phyloP scores from a whole-genome alignment of 2,329 filamentous ascomycete species.

The Trichoderma guizhouense region DNA sequence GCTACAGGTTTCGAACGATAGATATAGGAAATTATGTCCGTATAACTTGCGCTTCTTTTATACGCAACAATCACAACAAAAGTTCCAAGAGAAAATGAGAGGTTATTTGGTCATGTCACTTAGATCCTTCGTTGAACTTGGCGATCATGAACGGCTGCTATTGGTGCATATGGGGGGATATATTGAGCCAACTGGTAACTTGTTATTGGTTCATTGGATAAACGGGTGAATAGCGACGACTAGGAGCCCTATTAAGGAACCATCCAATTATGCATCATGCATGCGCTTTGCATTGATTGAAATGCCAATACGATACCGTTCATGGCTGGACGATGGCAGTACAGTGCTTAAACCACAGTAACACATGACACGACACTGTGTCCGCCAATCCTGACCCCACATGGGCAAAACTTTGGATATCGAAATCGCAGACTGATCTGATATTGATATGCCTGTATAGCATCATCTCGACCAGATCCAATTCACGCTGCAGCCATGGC shows the following conservation, averaged over 20 bases:
- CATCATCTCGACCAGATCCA: not conserved
- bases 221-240: not conserved
- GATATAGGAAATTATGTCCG: not conserved
- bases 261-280: not conserved
- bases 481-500: conserved; percentile 34
- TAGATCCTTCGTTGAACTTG: not conserved
- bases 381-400: conserved; percentile 7
- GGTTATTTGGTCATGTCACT: not conserved
- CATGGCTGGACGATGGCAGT: not conserved
- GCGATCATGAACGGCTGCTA: not conserved
- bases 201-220: not conserved
- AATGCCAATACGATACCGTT: not conserved
- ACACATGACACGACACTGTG: not conserved
- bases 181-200: not conserved
- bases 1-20: not conserved
- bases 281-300: not conserved
- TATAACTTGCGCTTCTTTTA: not conserved
- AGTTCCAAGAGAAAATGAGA: not conserved
- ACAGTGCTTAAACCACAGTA: not conserved
- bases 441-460: not conserved
- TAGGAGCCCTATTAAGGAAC: not conserved
- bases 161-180: not conserved
- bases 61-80: not conserved
- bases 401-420: conserved; percentile 4
- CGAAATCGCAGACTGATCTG: not conserved